These are phyloP conservation scores for Pseudozyma sp. DNA, from an alignment of 1,284 basidiomycete genomes.

Conservation along the genomic window DNA sequence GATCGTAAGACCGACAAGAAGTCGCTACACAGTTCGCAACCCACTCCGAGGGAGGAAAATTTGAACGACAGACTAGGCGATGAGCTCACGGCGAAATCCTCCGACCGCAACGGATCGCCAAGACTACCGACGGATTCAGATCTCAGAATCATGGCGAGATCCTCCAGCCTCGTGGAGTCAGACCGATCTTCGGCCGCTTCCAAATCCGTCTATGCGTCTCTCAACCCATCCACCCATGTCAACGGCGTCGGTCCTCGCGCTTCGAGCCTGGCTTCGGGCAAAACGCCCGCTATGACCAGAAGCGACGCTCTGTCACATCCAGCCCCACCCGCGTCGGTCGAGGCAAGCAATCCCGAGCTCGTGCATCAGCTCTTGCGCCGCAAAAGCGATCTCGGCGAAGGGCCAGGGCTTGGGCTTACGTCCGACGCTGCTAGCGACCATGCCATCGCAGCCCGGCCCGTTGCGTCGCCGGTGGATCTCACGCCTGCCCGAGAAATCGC, in stretches of 20 bases:
- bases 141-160: conserved; percentile 33
- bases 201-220: conserved; percentile 25
- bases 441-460: conserved; percentile 30
- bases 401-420: conserved; percentile 9
- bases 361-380: conserved; percentile 55
- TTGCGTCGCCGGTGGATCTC: conserved; percentile 22
- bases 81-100: background rate
- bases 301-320: conserved; percentile 50
- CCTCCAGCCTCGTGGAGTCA: conserved; percentile 37
- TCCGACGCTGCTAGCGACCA: conserved; percentile 55
- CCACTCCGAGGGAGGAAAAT: background rate
- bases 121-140: conserved; percentile 11
- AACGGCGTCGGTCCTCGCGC: conserved; percentile 28
- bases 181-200: conserved; percentile 28
- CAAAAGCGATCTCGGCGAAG: conserved; percentile 39
- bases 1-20: conserved; percentile 14
- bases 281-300: conserved; percentile 33
- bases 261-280: conserved; percentile 22
- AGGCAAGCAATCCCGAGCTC: conserved; percentile 50
- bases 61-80: background rate
- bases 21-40: conserved; percentile 1
- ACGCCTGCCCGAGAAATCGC: conserved; percentile 18
- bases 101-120: conserved; percentile 6
- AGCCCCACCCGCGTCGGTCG: conserved; percentile 48
- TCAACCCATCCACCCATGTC: conserved; percentile 19